These are phyloP conservation scores for Mycena indigotica DNA, from an alignment of 768 basidiomycete species.

Conservation along the genomic window DNA sequence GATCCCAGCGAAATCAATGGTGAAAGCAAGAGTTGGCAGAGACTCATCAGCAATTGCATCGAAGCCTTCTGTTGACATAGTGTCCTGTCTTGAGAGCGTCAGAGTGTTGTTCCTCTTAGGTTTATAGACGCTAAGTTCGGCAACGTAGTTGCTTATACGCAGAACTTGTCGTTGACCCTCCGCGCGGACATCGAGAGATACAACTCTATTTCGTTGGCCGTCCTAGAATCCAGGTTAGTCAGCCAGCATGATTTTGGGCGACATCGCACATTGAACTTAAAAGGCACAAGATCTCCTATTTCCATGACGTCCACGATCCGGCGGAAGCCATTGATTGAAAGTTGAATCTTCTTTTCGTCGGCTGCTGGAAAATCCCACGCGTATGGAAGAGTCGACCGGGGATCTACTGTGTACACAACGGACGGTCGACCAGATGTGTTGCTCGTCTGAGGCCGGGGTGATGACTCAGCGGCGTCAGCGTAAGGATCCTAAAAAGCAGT, in stretches of 20 bases:
- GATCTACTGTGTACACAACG: constrained; percentile 57
- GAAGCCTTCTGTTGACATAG: constrained; percentile 75
- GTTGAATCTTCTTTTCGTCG: constrained; percentile 72
- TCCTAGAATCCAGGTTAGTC: constrained; percentile 37
- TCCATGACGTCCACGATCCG: constrained; percentile 89
- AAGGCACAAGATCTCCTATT: constrained; percentile 89
- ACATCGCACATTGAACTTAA: constrained; percentile 72
- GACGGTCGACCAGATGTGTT: constrained; percentile 38
- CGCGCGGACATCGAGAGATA: constrained; percentile 92
- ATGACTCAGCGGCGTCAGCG: constrained; percentile 35
- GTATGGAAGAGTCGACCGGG: constrained; percentile 63
- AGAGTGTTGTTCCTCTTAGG: constrained; percentile 56
- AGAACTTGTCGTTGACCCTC: constrained; percentile 84
- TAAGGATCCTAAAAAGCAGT: constrained; percentile 54
- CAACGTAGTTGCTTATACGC: constrained; percentile 83
- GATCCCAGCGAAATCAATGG: constrained; percentile 83
- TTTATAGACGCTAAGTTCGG: constrained; percentile 86
- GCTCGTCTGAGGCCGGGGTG: neutral
- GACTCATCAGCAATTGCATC: constrained; percentile 83
- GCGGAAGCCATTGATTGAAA: constrained; percentile 61
- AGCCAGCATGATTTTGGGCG: neutral
- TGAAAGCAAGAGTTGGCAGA: constrained; percentile 62
- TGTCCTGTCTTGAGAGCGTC: constrained; percentile 64
- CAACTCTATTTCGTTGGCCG: constrained; percentile 56
- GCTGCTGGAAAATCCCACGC: constrained; percentile 95